These are phyloP conservation scores for Xylaria scruposa DNA, from an alignment of 495 filamentous ascomycete species.

Conservation along the genomic window DNA sequence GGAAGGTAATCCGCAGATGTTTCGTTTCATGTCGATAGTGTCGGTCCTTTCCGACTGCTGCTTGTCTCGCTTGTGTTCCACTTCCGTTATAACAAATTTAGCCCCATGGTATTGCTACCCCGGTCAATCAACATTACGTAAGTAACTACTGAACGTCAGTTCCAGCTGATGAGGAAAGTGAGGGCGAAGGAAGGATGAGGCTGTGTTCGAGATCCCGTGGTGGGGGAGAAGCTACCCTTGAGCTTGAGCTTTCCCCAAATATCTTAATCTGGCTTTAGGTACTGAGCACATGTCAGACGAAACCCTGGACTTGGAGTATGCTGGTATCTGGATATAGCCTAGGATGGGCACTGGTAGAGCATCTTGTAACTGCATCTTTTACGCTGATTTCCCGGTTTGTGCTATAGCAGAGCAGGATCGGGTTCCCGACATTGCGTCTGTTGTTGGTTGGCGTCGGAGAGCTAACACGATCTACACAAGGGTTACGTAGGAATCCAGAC, in stretches of 20 bases:
- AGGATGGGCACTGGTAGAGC: background rate
- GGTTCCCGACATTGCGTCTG: background rate
- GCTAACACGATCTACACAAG: background rate
- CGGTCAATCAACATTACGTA: background rate
- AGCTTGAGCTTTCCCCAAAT: slow-evolving; percentile 23
- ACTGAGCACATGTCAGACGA: background rate
- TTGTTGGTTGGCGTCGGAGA: background rate
- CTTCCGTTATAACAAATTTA: background rate
- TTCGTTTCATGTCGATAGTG: slow-evolving; percentile 23
- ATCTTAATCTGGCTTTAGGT: background rate
- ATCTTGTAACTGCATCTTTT: background rate
- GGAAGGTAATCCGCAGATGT: background rate
- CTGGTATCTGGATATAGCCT: background rate
- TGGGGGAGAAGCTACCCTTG: slow-evolving; percentile 20
- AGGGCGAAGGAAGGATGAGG: slow-evolving; percentile 22
- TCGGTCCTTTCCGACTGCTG: background rate
- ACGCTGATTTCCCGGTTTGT: background rate
- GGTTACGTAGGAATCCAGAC: slow-evolving; percentile 15
- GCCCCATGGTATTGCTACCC: background rate
- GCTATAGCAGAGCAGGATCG: background rate
- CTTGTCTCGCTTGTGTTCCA: no score
- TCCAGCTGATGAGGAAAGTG: background rate
- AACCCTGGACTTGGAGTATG: slow-evolving; percentile 2
- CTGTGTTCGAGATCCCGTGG: slow-evolving; percentile 9
- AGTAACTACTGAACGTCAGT: background rate